Evolutionary conservation across 2,329 filamentous ascomycete genomes (phyloP), one percentile per base, ranked within the genome.

Genomic region (Tolypocladium paradoxum): DNA sequence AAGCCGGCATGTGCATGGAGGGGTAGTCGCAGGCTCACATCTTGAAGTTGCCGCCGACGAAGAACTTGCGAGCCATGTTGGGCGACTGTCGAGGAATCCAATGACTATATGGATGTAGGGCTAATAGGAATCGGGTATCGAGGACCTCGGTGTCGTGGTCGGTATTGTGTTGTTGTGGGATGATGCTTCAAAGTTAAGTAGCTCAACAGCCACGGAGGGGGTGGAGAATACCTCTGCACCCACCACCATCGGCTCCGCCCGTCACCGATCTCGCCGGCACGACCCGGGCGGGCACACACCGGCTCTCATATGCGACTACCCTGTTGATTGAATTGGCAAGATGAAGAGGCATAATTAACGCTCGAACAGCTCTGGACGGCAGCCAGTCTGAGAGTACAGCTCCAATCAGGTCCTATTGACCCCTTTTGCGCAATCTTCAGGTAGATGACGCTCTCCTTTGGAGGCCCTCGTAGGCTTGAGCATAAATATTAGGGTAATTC

Each of bases 41-140:
- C 83, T 99, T 97, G 80, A 97, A 97, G 86, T 99, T 99, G 70
- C 91, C 91, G 74, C 91, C 91, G 73, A 96, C 88, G 73, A 96
- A 95, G 81, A 95, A 96, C 79, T 90, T 87, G 79, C 90, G 90
- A 82, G 85, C 81, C 90, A 95, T 96, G 67, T 68, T 89, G 81
- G 75, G 65, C 64, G 58, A 68, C 63, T 61, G 49, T 56, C 58
- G 37, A 29, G 33, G n/a, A 31, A n/a, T 34, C n/a, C 2, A 6
- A 31, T 4, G 43, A 20, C 7, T n/a, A n/a, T 29, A 20, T 31
- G 8, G 7, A 8, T 31, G 43, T n/a, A 20, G 43, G 27, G 27
- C 2, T 33, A 6, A 11, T n/a, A 11, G 22, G 40, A 45, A 29
- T 18, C 4, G 43, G 48, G 24, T 22, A 29, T 49, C 48, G 24